Evolutionary conservation across 2,329 filamentous ascomycete species (phyloP), one percentile per base, ranked within the genome.

Genomic region (Colletotrichum acutatum): DNA sequence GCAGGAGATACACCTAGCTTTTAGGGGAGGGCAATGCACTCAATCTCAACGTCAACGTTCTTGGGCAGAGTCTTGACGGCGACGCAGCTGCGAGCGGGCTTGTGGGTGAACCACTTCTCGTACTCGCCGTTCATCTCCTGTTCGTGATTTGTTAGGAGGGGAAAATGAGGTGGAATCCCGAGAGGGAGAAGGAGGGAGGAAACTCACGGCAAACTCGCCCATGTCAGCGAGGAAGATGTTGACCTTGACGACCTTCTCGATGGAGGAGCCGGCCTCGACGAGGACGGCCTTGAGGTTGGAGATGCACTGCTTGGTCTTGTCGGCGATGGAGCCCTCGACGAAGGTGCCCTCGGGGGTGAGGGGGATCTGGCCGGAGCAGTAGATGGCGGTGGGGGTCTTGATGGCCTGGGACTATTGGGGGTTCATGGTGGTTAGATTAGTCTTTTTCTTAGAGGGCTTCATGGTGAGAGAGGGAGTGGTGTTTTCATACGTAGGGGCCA

Each of bases 191-290:
- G 28, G 32, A 4, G 3, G 32, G 32, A 34, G 22, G 22, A 19
- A 22, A 81, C 87, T 77, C 79, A 89, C 87, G 62, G 89, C 91
- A 81, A 98, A 98, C 84, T 97, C 89, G 75, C 88, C 90, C 96
- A 98, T 98, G 84, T 97, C 93, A 63, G 93, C 92, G 74, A 98
- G 86, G 89, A 98, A 98, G 80, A 98, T 93, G 81, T 92, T 94
- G 78, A 95, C 93, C 89, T 98, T 98, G 85, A 98, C 94, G 59
- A 98, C 92, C 83, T 92, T 94, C 75, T 90, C 84, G 72, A 98
- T 89, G 65, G 89, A 90, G 26, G 93, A 95, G 66, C 94, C 95
- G 28, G 95, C 95, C 78, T 92, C 94, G 74, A 91, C 89, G 64
- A 98, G 90, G 70, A 98, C 94, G 56, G 94, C 93, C 82, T 92